A percentile compares a stretch with the other conserved stretches of the same genome.
Conservation (phyloP, 1,139 yeast species). For the Insectozyma bohioensis region DNA sequence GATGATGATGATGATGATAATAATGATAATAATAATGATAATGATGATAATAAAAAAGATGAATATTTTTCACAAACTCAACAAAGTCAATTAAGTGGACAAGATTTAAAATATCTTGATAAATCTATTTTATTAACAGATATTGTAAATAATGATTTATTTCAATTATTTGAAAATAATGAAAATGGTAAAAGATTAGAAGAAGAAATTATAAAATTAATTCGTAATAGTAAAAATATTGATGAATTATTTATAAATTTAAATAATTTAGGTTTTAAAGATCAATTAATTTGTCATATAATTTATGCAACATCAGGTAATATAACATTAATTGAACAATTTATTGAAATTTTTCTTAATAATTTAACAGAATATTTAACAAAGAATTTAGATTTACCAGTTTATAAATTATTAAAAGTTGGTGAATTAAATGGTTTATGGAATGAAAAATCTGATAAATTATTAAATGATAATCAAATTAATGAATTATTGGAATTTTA, state of each 20-base stretch:
- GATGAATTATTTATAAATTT: constrained; percentile 17
- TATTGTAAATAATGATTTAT: constrained; percentile 2
- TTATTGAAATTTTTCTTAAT: constrained; percentile 5
- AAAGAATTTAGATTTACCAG: constrained; percentile 4
- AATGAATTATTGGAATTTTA: constrained; percentile 22
- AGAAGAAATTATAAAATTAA: not conserved
- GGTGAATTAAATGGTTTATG: constrained; percentile 24
- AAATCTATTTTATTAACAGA: constrained; percentile 6
- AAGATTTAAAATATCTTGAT: constrained; percentile 9
- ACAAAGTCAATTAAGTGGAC: not conserved
- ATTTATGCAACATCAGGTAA: constrained; percentile 27
- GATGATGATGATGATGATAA: constrained; percentile 10
- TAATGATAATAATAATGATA: not conserved
- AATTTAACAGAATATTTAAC: constrained; percentile 3
- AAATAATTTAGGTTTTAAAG: constrained; percentile 24
- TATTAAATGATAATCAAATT: constrained; percentile 18
- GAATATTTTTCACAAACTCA: not conserved
- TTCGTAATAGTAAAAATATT: not conserved
- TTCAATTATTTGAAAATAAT: constrained; percentile 5
- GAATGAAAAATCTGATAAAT: constrained; percentile 25
- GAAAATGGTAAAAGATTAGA: not conserved
- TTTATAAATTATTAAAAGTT: constrained; percentile 6
- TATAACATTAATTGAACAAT: constrained; percentile 6
- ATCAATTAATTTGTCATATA: constrained; percentile 27
- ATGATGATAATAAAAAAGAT: constrained; percentile 1